phyloP scores from a whole-genome alignment of 441 rosid species.

The Rhodomyrtus psidioides region DNA sequence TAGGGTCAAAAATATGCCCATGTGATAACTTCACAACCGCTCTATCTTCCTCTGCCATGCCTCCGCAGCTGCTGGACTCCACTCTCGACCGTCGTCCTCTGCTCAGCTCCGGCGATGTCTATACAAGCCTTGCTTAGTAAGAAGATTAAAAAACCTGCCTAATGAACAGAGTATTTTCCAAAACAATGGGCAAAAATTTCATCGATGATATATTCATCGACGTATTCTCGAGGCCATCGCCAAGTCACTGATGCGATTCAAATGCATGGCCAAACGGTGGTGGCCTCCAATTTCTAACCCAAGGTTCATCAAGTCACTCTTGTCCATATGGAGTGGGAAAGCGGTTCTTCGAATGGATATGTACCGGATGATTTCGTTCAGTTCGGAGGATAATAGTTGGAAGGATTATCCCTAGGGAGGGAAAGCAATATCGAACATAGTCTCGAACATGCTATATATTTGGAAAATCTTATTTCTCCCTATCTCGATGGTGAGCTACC shows the following conservation, averaged over 20 bases:
- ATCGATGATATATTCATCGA: background rate
- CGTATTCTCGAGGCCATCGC: background rate
- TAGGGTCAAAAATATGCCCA: no score
- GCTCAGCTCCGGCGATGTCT: no score
- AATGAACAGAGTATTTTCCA: background rate
- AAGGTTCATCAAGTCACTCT: background rate
- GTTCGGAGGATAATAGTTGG: background rate
- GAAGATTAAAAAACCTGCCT: no score
- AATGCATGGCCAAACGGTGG: background rate
- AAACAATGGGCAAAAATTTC: background rate
- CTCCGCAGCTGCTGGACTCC: no score
- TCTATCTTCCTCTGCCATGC: no score
- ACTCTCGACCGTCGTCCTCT: no score
- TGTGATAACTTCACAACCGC: no score
- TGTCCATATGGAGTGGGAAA: background rate
- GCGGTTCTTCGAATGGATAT: fast-evolving
- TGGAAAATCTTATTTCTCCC: background rate
- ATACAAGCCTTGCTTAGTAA: no score
- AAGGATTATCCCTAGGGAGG: background rate
- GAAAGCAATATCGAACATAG: background rate
- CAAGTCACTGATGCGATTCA: background rate
- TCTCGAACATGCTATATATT: background rate
- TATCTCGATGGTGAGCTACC: background rate
- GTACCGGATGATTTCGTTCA: background rate
- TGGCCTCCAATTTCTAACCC: background rate